phyloP scores from a whole-genome alignment of 176 grass and related monocot species.

The Metroxylon sagu region DNA sequence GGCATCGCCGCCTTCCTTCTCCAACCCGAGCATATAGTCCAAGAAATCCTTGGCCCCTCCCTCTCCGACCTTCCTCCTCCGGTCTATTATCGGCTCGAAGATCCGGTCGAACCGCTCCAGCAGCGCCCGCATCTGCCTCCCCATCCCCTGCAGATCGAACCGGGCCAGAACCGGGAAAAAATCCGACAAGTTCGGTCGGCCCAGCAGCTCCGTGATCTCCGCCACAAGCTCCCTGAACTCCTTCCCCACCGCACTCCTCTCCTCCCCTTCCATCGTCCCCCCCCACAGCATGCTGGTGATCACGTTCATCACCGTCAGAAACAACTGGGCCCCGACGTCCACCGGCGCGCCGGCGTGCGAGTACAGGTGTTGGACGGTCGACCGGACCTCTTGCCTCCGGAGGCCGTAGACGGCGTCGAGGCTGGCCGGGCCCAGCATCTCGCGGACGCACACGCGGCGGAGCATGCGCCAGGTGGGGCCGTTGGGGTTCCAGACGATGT shows the following conservation, averaged over 20 bases:
- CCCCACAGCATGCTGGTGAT: slow-evolving; percentile 61
- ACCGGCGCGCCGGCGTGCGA: slow-evolving; percentile 10
- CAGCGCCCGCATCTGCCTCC: slow-evolving; percentile 25
- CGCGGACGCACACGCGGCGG: slow-evolving; percentile 51
- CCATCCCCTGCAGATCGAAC: slow-evolving; percentile 62
- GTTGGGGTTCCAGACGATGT: slow-evolving; percentile 64
- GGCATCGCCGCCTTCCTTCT: slow-evolving; percentile 52
- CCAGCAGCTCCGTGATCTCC: slow-evolving; percentile 49
- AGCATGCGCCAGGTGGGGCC: slow-evolving; percentile 71
- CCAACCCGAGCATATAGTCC: slow-evolving; percentile 54
- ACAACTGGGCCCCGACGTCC: slow-evolving; percentile 50
- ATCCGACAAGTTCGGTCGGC: slow-evolving; percentile 63
- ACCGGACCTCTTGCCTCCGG: slow-evolving; percentile 38
- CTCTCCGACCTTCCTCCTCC: slow-evolving; percentile 8
- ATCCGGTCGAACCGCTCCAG: slow-evolving; percentile 38
- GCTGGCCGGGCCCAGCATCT: slow-evolving; percentile 48
- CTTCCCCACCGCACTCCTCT: slow-evolving; percentile 27
- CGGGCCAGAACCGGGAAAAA: slow-evolving; percentile 52
- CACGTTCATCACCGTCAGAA: slow-evolving; percentile 63
- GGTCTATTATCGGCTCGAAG: slow-evolving; percentile 40
- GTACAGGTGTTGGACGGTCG: slow-evolving; percentile 31
- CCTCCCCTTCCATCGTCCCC: slow-evolving; percentile 32
- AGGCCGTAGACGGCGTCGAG: slow-evolving; percentile 45
- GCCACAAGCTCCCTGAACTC: slow-evolving; percentile 63
- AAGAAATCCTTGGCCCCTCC: slow-evolving; percentile 1